Base-by-base conservation (phyloP, 1,284 basidiomycete species). In the Pascua sp. region DNA sequence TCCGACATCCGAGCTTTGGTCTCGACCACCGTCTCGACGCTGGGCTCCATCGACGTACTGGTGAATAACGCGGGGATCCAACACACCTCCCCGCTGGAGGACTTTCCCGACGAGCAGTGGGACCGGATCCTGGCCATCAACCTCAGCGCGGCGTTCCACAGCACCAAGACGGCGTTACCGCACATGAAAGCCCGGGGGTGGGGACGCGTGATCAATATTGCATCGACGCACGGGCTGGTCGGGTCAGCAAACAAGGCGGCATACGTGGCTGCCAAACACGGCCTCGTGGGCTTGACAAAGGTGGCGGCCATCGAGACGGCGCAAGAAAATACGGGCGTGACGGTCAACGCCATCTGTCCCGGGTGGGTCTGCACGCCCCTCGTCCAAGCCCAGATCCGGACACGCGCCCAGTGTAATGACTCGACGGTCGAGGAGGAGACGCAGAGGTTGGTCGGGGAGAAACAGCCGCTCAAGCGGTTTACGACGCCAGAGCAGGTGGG, bases 191-290 rank as follows among this genome's bases (percentile, higher is more conserved):
- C 37, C 36, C 4, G 11, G 11, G 45, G 45, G 5, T 58, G 57
- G 57, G 57, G 57, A 11, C 57, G 57, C 10, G 39, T 58, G 36
- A 43, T 58, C 52, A 54, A 58, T 52, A 41, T 58, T n/a, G 48
- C 52, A 4, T 41, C 36, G 7, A 42, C 44, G 37, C 57, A 58
- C 52, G 57, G 57, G 5, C 48, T 46, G 18, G 49, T 54, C 11
- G 57, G 39, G 17, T 41, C 41, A 18, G n/a, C 36, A 8, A 16
- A 44, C 32, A 58, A 58, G 37, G 36, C 40, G 15, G 52, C 57
- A 1, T 54, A 58, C 18, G 57, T 58, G 12, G 49, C 57, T 0
- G 57, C 57, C 32, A 54, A 58, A 41, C 57, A 58, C 17, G 57
- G 57, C 18, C 11, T 58, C 12, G 49, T 58, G 5, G 57, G 57